These are phyloP conservation scores for Phanerodontia chrysosporium DNA, from an alignment of 768 basidiomycete genomes.

Conservation along the genomic window DNA sequence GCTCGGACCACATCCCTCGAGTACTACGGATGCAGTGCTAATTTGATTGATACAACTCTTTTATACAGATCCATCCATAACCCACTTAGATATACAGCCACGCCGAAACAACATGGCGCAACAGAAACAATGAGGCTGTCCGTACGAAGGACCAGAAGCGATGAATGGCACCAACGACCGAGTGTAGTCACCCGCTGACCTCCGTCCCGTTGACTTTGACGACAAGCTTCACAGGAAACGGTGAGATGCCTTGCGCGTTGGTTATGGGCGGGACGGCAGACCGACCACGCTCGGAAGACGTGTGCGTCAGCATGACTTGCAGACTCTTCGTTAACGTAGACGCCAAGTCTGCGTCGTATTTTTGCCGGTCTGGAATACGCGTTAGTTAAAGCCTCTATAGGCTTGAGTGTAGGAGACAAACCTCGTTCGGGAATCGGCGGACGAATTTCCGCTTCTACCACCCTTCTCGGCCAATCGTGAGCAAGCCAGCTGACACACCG, in stretches of 20 bases:
- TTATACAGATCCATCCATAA: not conserved
- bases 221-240: slow-evolving; percentile 69
- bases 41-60: not conserved
- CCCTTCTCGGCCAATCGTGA: slow-evolving; percentile 38
- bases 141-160: not conserved
- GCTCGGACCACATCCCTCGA: too few species aligned
- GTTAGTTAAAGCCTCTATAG: slow-evolving; percentile 13
- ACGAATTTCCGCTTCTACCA: slow-evolving; percentile 74
- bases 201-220: slow-evolving; percentile 69
- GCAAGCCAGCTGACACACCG: not conserved
- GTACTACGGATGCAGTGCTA: not conserved
- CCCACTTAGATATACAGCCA: not conserved
- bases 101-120: not conserved
- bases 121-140: not conserved
- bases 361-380: slow-evolving; percentile 43
- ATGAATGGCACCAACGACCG: not conserved
- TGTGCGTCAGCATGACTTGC: slow-evolving; percentile 68
- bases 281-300: slow-evolving; percentile 74
- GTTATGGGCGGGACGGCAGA: slow-evolving; percentile 75
- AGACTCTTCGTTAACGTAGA: slow-evolving; percentile 62
- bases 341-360: slow-evolving; percentile 56
- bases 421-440: slow-evolving; percentile 68
- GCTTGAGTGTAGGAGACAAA: slow-evolving; percentile 16
- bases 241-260: slow-evolving; percentile 65
- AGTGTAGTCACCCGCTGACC: slow-evolving; percentile 34